Conservation (phyloP, 1,139 yeast species). For the Hemisphaericaspora subhashii region DNA sequence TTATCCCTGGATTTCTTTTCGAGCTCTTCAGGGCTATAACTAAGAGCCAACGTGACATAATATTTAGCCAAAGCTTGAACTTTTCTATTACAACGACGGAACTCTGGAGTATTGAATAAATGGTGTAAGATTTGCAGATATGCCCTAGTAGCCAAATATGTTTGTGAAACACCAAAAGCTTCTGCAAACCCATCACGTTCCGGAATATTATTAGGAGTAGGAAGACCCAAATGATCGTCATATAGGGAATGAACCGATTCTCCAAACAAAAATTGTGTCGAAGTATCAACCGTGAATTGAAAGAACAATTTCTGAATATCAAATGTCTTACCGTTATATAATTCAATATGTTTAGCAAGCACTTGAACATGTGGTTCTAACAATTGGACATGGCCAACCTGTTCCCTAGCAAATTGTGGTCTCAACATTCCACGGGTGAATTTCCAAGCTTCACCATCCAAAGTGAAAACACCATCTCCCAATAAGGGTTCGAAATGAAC, state of each 20-base stretch:
- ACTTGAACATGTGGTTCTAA: conserved; percentile 48
- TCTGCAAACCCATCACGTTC: conserved; percentile 22
- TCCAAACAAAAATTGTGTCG: conserved; percentile 62
- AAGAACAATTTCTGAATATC: conserved; percentile 42
- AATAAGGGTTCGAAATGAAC: conserved; percentile 43
- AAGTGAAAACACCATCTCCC: conserved; percentile 61
- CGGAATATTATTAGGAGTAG: conserved; percentile 17
- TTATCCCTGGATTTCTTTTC: conserved; percentile 40
- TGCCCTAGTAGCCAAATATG: conserved; percentile 26
- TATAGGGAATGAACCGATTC: conserved; percentile 45
- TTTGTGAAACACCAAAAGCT: conserved; percentile 35
- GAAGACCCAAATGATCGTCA: conserved; percentile 29
- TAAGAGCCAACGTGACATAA: conserved; percentile 33
- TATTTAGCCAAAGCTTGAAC: conserved; percentile 39
- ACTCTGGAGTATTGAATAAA: conserved; percentile 29
- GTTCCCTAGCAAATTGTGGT: conserved; percentile 56
- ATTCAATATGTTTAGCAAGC: conserved; percentile 31
- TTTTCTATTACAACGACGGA: conserved; percentile 26
- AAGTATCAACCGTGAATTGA: conserved; percentile 55
- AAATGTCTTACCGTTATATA: conserved; percentile 23
- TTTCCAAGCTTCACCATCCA: conserved; percentile 61
- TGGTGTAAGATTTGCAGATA: conserved; percentile 30
- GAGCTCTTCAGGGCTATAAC: conserved; percentile 31
- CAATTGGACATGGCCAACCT: conserved; percentile 45
- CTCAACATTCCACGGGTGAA: conserved; percentile 57